Percentiles rank a stretch among this genome's conserved stretches.
phyloP scores from a whole-genome alignment of 345 rosid genomes.

The Eutrema heterophyllum region DNA sequence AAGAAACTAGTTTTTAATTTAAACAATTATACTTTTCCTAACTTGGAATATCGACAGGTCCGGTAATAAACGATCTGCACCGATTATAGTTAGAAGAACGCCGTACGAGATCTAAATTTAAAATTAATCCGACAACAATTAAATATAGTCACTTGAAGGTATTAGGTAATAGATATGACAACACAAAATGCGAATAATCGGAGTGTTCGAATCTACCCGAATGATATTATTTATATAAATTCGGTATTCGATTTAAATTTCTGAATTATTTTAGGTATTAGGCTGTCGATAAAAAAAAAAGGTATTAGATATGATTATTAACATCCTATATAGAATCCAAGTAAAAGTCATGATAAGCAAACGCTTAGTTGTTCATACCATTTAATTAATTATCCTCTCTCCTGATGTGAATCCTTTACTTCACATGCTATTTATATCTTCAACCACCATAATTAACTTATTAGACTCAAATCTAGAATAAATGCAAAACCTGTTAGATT shows the following conservation, averaged over 20 bases:
- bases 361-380: neutral
- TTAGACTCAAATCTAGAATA: neutral
- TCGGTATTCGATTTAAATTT: too few relatives aligned
- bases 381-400: neutral
- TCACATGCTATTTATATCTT: slow-evolving; percentile 23
- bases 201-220: too few relatives aligned
- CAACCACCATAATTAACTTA: slow-evolving; percentile 12
- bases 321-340: slow-evolving; percentile 14
- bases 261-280: too few relatives aligned
- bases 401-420: neutral
- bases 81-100: slow-evolving; percentile 7
- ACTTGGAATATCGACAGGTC: neutral
- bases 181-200: too few relatives aligned
- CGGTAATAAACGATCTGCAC: neutral
- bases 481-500: slow-evolving; percentile 8
- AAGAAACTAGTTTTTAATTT: neutral
- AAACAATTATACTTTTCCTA: neutral
- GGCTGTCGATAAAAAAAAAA: neutral
- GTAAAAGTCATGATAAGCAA: slow-evolving; percentile 18
- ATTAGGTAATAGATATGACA: slow-evolving; percentile 5
- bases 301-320: slow-evolving; percentile 1
- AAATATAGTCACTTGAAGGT: slow-evolving; percentile 15
- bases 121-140: neutral
- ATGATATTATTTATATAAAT: too few relatives aligned
- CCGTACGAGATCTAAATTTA: neutral